phyloP scores from a whole-genome alignment of 495 filamentous ascomycete species.

The Staphylotrichum longicolle region DNA sequence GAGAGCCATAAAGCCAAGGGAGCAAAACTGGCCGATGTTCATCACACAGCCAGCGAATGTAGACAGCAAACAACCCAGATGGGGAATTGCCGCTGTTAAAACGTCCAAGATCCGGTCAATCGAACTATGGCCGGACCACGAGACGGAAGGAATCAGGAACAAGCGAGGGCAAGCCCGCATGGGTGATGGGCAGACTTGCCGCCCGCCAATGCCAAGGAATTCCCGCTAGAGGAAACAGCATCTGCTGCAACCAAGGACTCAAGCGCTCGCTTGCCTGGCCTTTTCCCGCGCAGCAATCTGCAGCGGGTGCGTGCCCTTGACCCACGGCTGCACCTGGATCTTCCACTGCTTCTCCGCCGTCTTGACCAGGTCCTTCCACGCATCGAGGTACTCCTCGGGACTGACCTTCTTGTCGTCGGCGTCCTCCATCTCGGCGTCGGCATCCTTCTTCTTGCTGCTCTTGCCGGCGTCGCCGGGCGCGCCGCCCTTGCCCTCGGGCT shows the following conservation, averaged over 20 bases:
- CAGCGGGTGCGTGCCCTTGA: constrained; percentile 34
- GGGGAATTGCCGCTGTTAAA: neutral
- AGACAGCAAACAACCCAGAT: constrained; percentile 4
- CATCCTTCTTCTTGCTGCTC: constrained; percentile 46
- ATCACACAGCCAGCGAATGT: constrained; percentile 2
- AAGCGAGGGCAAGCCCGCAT: constrained; percentile 4
- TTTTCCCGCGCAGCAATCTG: constrained; percentile 25
- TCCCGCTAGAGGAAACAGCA: too few relatives aligned
- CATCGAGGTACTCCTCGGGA: constrained; percentile 67
- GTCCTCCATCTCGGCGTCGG: constrained; percentile 43
- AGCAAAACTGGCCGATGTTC: constrained; percentile 5
- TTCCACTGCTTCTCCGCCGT: constrained; percentile 66
- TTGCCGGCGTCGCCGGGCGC: constrained; percentile 36
- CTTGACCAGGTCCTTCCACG: constrained; percentile 70
- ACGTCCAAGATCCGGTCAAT: constrained; percentile 2
- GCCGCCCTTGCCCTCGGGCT: constrained; percentile 57
- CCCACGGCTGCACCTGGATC: constrained; percentile 34
- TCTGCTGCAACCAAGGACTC: neutral
- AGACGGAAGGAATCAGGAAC: constrained; percentile 10
- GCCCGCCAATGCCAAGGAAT: neutral
- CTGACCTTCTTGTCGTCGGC: constrained; percentile 46
- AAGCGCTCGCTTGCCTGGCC: constrained; percentile 7
- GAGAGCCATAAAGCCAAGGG: constrained; percentile 18
- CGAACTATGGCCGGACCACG: neutral
- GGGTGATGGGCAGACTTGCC: constrained; percentile 3